These are phyloP conservation scores for Metarhizium guizhouense DNA, from an alignment of 2,329 filamentous ascomycete genomes.

Conservation along the genomic window DNA sequence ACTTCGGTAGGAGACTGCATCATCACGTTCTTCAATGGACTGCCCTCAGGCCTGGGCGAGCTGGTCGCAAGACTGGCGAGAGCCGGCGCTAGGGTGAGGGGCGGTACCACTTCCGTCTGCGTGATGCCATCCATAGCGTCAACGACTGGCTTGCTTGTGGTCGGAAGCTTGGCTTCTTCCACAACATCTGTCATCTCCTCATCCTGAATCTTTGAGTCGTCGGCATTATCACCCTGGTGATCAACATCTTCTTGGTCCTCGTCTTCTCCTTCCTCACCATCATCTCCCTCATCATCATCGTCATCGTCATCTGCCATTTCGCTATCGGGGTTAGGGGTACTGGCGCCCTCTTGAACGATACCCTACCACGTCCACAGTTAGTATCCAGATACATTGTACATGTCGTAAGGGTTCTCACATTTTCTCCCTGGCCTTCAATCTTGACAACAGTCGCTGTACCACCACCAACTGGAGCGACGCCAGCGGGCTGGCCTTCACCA, in stretches of 20 bases:
- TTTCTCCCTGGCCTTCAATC: conserved; percentile 28
- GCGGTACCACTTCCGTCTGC: conserved; percentile 10
- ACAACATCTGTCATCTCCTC: conserved; percentile 28
- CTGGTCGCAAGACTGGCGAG: conserved; percentile 15
- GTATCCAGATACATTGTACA: neutral
- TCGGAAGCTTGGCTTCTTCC: conserved; percentile 16
- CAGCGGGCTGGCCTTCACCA: conserved; percentile 20
- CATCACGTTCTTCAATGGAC: conserved; percentile 43
- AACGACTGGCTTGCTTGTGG: conserved; percentile 11
- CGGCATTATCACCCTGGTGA: conserved; percentile 34
- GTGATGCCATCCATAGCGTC: conserved; percentile 18
- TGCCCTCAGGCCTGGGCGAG: conserved; percentile 35
- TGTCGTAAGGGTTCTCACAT: conserved; percentile 20
- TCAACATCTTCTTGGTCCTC: conserved; percentile 40
- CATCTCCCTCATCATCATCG: conserved; percentile 38
- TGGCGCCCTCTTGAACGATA: conserved; percentile 34
- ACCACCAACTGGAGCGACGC: conserved; percentile 21
- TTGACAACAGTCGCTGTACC: conserved; percentile 31
- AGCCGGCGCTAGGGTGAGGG: conserved; percentile 23
- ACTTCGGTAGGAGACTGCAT: conserved; percentile 36
- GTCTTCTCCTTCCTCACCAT: conserved; percentile 39
- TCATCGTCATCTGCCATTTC: conserved; percentile 45
- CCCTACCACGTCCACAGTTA: conserved; percentile 16
- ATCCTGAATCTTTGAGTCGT: conserved; percentile 26
- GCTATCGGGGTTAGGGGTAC: conserved; percentile 36